phyloP scores from a whole-genome alignment of 192 early-diverging fungal species.

The Umbelopsis ramanniana region DNA sequence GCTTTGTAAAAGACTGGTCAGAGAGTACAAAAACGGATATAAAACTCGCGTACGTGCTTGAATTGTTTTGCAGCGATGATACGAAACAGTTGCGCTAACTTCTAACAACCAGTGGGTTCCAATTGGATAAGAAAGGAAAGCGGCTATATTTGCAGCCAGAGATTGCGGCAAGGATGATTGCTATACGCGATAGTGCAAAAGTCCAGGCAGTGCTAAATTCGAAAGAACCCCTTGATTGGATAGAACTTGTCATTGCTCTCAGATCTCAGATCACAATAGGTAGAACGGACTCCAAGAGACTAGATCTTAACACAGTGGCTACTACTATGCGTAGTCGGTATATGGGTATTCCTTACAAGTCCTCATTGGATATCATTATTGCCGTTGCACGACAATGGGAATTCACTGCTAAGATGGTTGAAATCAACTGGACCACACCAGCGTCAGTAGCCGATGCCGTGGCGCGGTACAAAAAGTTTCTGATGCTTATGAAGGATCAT shows the following conservation, averaged over 20 bases:
- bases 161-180: not conserved
- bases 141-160: not conserved
- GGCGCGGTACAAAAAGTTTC: constrained; percentile 50
- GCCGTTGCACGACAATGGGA: constrained; percentile 55
- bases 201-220: not conserved
- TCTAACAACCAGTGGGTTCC: not conserved
- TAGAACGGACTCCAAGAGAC: not conserved
- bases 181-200: not conserved
- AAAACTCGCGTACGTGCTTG: not conserved
- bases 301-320: not conserved
- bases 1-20: not conserved
- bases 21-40: not conserved
- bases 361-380: constrained; percentile 52
- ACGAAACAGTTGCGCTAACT: not conserved
- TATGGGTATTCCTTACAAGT: constrained; percentile 40
- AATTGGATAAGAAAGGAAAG: too few relatives aligned
- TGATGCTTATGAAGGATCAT: constrained; percentile 47
- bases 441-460: constrained; percentile 38
- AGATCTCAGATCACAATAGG: not conserved
- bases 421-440: constrained; percentile 39
- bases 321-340: constrained; percentile 31
- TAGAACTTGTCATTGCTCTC: not conserved
- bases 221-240: not conserved
- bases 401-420: constrained; percentile 56
- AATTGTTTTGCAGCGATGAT: not conserved